Evolutionary conservation across 192 early-diverging fungal species (phyloP), one percentile per base, ranked within the genome.

Genomic region (Rhizoclosmatium sp.): DNA sequence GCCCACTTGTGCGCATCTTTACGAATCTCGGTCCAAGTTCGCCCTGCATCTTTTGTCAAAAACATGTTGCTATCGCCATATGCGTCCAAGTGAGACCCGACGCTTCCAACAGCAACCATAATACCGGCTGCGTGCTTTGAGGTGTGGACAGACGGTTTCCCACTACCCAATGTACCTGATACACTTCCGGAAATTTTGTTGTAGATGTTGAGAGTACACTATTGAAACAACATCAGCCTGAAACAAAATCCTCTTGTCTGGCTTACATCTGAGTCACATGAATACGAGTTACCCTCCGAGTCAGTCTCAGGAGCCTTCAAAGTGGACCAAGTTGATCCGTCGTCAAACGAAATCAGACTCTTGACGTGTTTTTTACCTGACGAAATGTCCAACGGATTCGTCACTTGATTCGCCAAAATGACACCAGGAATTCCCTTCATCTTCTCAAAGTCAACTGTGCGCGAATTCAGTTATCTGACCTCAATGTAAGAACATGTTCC

Each of bases 21-120:
- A 48, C 84, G 87, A 21, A 95, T 86, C 80, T 95, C 91, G 5
- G 62, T 65, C 98, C 98, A 99, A 14, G 86, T 92, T 16, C 89
- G 87, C n/a, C 98, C 98, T 10, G 89, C 97, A 72, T 99, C 96
- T 66, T 92, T 89, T 66, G 93, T 94, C 54, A 96, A 45, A 75
- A 83, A 99, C 1, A 96, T 94, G 54, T 93, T 85, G 39, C 92
- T 81, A 16, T 90, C 81, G 0, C 78, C 85, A 62, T 94, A 92
- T 42, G 87, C 85, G 10, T 75, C 73, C 40, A 99, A 79, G 4
- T 80, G 81, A 0, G 74, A 51, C 31, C 96, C 96, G 2, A 95
- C 91, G 75, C 95, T 95, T 23, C 96, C 97, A 47, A 86, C 83
- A 39, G 78, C 88, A 14, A 89, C 46, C 81, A 89, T 81, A 12